These are phyloP conservation scores for Dactylellina parvicollis DNA, from an alignment of 2,329 filamentous ascomycete genomes.

Conservation along the genomic window DNA sequence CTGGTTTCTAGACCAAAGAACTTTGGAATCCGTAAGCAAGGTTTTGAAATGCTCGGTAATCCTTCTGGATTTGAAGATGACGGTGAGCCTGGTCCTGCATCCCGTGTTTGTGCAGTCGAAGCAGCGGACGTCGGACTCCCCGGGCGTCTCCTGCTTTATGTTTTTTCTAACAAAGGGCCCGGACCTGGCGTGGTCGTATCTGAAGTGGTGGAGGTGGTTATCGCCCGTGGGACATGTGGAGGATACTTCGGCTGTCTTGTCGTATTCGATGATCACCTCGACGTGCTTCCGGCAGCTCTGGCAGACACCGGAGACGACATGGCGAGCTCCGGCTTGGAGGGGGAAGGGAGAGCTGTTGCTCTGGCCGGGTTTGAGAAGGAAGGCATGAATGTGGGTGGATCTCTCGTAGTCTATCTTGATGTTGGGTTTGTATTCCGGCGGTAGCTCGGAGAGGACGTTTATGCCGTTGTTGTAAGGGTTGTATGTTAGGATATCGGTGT, in stretches of 20 bases:
- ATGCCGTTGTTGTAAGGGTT: slow-evolving; percentile 66
- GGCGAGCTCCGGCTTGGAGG: slow-evolving; percentile 63
- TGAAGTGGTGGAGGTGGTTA: slow-evolving; percentile 70
- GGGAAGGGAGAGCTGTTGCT: slow-evolving; percentile 61
- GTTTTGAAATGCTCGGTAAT: slow-evolving; percentile 65
- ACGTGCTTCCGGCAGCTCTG: slow-evolving; percentile 71
- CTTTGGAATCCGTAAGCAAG: slow-evolving; percentile 67
- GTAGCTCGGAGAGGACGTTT: slow-evolving; percentile 69
- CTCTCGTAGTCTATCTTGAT: slow-evolving; percentile 57
- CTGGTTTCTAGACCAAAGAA: slow-evolving; percentile 65
- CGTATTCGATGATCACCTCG: slow-evolving; percentile 68
- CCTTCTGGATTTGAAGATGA: slow-evolving; percentile 67
- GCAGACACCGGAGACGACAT: slow-evolving; percentile 70
- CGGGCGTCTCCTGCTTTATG: slow-evolving; percentile 56
- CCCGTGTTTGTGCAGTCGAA: slow-evolving; percentile 71
- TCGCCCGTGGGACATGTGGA: slow-evolving; percentile 64
- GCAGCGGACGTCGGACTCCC: slow-evolving; percentile 62
- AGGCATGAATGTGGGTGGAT: slow-evolving; percentile 66
- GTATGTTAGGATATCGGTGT: slow-evolving; percentile 65
- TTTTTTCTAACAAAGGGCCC: slow-evolving; percentile 40
- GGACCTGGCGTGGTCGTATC: slow-evolving; percentile 53
- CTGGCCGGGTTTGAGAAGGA: slow-evolving; percentile 67
- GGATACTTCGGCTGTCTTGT: slow-evolving; percentile 59
- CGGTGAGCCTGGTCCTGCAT: slow-evolving; percentile 67
- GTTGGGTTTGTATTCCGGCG: slow-evolving; percentile 63